These are phyloP conservation scores for Lyophyllum atratum DNA, from an alignment of 768 basidiomycete genomes.

Conservation along the genomic window DNA sequence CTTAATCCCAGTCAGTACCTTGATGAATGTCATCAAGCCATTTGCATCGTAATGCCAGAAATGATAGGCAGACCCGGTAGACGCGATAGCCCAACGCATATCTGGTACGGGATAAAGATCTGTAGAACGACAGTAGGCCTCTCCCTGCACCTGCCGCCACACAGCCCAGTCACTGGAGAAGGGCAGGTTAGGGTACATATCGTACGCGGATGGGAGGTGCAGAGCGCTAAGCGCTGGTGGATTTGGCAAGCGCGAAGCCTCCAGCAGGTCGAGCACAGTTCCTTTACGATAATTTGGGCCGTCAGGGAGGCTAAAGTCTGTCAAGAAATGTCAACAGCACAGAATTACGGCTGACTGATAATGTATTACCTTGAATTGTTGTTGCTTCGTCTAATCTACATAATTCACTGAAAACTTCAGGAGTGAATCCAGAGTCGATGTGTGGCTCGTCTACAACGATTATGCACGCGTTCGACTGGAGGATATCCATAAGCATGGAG, in stretches of 20 bases:
- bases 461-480: background rate
- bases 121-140: background rate
- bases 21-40: background rate
- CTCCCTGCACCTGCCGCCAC: background rate
- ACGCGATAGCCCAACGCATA: background rate
- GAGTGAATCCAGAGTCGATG: background rate
- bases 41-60: constrained; percentile 7
- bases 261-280: background rate
- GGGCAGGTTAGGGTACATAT: background rate
- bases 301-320: background rate
- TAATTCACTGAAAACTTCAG: background rate
- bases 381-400: background rate
- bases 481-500: background rate
- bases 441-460: background rate
- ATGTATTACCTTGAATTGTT: background rate
- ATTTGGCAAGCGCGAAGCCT: background rate
- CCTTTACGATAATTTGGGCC: background rate
- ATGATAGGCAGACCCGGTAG: background rate
- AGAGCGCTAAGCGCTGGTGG: background rate
- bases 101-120: background rate
- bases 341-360: background rate
- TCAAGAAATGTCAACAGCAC: background rate
- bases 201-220: background rate
- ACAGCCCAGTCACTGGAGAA: background rate
- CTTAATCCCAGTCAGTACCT: background rate